Base-by-base conservation (phyloP, 2,329 filamentous ascomycete genomes). In the Dactylonectria estremocensis region DNA sequence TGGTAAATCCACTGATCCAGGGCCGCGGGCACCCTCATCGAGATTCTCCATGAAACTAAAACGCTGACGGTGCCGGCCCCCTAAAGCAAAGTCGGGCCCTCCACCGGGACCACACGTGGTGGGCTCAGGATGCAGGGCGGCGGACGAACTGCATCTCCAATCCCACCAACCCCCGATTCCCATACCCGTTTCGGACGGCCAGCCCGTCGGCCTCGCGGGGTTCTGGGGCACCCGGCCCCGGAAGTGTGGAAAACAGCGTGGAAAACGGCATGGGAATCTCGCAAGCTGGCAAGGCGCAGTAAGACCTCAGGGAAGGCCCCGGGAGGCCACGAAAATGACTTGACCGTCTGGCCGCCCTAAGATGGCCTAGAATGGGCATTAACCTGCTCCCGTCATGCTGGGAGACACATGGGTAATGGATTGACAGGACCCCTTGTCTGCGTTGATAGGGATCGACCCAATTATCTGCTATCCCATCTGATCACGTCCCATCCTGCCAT, bases 141-240 rank as follows among this genome's bases (percentile, higher is more conserved):
- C 70, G 69, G 72, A 72, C 69, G 72, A 76, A 73, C 73, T 71
- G 66, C 60, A 69, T 69, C 58, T 72, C 46, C 54, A 71, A 73
- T 74, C 61, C 73, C 66, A 71, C 64, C 68, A 72, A 66, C 71
- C 57, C 53, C 35, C 57, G 45, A 67, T 70, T 58, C 61, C 52
- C 31, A 66, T 52, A 18, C 57, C 55, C 54, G 52, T 62, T 61
- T 53, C 53, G 69, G 59, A 57, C 59, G 24, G 56, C 57, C 50
- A 61, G 37, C 57, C 61, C 46, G 49, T 45, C 57, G 33, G 61
- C 40, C 52, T 64, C 54, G 64, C 66, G 60, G 57, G 65, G 68
- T 67, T 31, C 69, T 54, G 65, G 67, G 56, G 28, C 7, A 31
- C 43, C 50, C 54, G 55, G 57, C 40, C 46, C 40, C 46, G 55